Conservation (phyloP, 1,139 yeast species). For the Saccharomyces hybrid region DNA sequence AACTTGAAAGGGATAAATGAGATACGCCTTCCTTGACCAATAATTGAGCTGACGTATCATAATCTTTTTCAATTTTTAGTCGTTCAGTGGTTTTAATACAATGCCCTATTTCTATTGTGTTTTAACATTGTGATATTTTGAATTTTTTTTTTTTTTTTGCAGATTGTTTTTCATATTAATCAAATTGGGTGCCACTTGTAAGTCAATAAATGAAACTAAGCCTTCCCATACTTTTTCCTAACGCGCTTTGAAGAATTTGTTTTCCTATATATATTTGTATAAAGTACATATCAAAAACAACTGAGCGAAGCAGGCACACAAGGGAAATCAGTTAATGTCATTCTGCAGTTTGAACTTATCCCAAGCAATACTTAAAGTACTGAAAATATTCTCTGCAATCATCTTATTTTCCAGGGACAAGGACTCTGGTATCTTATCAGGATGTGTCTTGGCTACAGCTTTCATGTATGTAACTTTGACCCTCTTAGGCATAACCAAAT, state of each 20-base stretch:
- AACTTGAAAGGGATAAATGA: slow-evolving; percentile 19
- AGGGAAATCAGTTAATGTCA: slow-evolving; percentile 31
- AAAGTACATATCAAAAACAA: not conserved
- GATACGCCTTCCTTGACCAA: slow-evolving; percentile 6
- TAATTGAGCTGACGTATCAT: not conserved
- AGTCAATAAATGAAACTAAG: not conserved
- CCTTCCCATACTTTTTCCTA: not conserved
- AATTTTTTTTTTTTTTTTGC: not conserved
- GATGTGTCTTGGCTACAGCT: slow-evolving; percentile 89
- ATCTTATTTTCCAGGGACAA: slow-evolving; percentile 60
- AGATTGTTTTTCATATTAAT: not conserved
- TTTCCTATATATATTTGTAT: not conserved
- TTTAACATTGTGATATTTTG: not conserved
- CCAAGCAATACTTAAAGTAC: slow-evolving; percentile 83
- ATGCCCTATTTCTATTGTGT: not conserved
- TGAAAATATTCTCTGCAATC: slow-evolving; percentile 83
- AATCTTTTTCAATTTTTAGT: not conserved
- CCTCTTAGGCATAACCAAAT: slow-evolving; percentile 81
- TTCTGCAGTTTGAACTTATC: slow-evolving; percentile 65
- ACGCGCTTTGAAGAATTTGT: not conserved
- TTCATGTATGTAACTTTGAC: slow-evolving; percentile 85
- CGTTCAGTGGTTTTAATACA: not conserved
- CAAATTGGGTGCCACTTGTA: not conserved
- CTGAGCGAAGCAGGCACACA: not conserved
- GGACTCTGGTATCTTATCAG: slow-evolving; percentile 65